A percentile compares a stretch with the other conserved stretches of the same genome.
Conservation (phyloP, 2,329 filamentous ascomycete species). For the Lasiodiplodia theobromae region DNA sequence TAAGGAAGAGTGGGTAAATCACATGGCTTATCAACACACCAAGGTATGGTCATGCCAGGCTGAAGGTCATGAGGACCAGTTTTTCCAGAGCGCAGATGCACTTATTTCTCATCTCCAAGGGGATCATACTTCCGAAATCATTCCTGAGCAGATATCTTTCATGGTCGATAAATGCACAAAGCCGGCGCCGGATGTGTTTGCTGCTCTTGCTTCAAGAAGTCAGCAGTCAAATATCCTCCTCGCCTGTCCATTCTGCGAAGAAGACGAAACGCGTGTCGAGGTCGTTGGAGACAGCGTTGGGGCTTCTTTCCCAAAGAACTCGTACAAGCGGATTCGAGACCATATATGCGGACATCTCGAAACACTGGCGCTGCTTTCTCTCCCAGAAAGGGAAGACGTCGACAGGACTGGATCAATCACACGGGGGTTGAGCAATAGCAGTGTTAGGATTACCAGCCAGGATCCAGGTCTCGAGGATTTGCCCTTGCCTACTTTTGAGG, state of each 20-base stretch:
- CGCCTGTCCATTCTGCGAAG: background rate
- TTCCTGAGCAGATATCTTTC: background rate
- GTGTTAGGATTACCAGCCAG: too few relatives aligned
- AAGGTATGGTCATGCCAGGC: background rate
- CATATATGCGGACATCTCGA: background rate
- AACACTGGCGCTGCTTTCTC: background rate
- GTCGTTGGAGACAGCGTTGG: too few relatives aligned
- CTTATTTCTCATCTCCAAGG: background rate
- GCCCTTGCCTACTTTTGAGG: too few relatives aligned
- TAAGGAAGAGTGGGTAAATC: constrained; percentile 1
- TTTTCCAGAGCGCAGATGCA: background rate
- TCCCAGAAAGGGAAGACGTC: background rate
- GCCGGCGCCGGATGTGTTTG: background rate
- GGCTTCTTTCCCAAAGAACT: too few relatives aligned
- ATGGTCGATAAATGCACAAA: background rate
- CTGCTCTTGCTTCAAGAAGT: background rate
- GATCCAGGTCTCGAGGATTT: too few relatives aligned
- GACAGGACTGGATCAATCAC: too few relatives aligned
- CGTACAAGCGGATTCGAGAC: background rate
- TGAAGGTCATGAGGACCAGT: background rate
- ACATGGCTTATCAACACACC: background rate
- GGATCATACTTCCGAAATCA: background rate
- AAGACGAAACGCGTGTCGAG: background rate
- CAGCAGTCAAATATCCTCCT: background rate
- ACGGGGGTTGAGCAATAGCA: too few relatives aligned